Base-by-base conservation (phyloP, 371 early-diverging fungal species). In the Zychaea mexicana region DNA sequence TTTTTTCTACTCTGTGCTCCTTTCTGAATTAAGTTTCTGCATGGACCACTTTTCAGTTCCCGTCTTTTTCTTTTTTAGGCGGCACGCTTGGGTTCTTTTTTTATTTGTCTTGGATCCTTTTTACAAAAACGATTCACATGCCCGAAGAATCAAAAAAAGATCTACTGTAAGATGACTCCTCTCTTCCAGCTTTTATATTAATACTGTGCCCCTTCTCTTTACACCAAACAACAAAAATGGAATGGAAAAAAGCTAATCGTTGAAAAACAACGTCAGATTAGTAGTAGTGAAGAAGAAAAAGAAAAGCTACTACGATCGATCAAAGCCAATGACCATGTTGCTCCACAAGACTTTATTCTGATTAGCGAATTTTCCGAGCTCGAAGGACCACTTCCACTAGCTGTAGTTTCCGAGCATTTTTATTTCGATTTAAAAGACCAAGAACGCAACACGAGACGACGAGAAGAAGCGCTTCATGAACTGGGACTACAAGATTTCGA, bases 361-460 rank as follows among this genome's bases (percentile, higher is more conserved):
- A 77, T 86, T 21, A 79, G 84, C 32, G 86, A 86, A 62, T 86
- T 86, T 64, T 86, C 86, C 49, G 86, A 86, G 59, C 52, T 86
- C 33, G 85, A 86, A 65, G 86, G 86, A 0, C 86, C 86, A 6
- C 57, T 82, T 17, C 82, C 86, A 0, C 67, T 84, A 15, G 83
- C 82, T 42, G 71, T 84, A 5, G 78, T 86, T 3, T 70, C 75
- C 8, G 79, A 75, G 8, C 60, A 67, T 10, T 30, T 31, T 2
- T 77, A 74, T 31, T 52, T 77, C 22, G 81, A 81, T 39, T 46
- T 81, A 2, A 83, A 80, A 24, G 57, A 45, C 12, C 39, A 33
- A 28, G 36, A 57, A 31, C 28, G n/a, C 12, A 33, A 62, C 8
- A 26, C 49, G n/a, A n/a, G n/a, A n/a, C n/a, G n/a, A n/a, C n/a